Percentiles rank a stretch among this genome's conserved stretches.
phyloP scores from a whole-genome alignment of 192 early-diverging fungal species.

The Phlyctochytrium bullatum region DNA sequence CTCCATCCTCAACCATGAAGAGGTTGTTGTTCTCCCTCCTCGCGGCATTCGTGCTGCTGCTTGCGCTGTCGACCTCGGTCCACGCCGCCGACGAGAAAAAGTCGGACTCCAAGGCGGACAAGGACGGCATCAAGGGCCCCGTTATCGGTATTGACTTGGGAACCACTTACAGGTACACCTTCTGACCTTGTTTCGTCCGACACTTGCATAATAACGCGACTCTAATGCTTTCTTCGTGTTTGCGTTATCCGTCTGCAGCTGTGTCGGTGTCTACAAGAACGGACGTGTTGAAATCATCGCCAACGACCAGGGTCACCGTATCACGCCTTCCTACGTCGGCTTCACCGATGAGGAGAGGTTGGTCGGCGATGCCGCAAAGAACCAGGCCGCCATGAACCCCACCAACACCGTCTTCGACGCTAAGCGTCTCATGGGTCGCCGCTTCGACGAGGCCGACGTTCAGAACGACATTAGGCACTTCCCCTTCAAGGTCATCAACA shows the following conservation, averaged over 20 bases:
- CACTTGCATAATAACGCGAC: not conserved
- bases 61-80: too few species aligned
- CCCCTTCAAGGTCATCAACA: constrained; percentile 86
- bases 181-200: not conserved
- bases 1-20: too few species aligned
- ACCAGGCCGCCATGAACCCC: constrained; percentile 87
- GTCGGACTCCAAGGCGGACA: too few species aligned
- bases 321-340: constrained; percentile 92
- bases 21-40: too few species aligned
- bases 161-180: constrained; percentile 64
- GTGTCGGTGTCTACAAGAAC: constrained; percentile 92
- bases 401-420: constrained; percentile 91
- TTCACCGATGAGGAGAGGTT: constrained; percentile 91
- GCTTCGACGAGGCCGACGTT: constrained; percentile 86
- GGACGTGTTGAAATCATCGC: constrained; percentile 97
- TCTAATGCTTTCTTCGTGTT: not conserved
- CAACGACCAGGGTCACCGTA: constrained; percentile 94
- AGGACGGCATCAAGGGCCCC: too few species aligned
- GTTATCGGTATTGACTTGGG: constrained; percentile 95
- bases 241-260: constrained; percentile 51
- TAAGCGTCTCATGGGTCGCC: constrained; percentile 89
- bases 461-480: constrained; percentile 93
- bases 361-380: constrained; percentile 94
- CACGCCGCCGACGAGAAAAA: too few species aligned
- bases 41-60: too few species aligned